These are phyloP conservation scores for Calonectria hawksworthii DNA, from an alignment of 2,329 filamentous ascomycete genomes.

Conservation along the genomic window DNA sequence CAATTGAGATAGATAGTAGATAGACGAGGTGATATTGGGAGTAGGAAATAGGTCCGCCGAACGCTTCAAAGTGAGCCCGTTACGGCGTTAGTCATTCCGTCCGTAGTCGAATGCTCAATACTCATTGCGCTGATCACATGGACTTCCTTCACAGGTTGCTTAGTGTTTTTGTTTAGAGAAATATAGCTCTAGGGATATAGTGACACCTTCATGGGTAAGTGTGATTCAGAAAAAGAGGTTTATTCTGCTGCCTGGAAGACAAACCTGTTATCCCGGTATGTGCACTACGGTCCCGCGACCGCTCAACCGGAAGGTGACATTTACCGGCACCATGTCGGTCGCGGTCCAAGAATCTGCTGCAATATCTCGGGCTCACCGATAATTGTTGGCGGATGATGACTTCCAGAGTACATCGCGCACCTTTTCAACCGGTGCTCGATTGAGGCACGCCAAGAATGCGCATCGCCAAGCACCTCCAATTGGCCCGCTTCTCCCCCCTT, in stretches of 20 bases:
- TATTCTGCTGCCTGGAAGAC: neutral
- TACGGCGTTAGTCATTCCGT: too few relatives aligned
- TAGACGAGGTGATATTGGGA: too few relatives aligned
- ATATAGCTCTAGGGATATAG: too few relatives aligned
- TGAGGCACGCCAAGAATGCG: neutral
- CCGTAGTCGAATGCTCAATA: too few relatives aligned
- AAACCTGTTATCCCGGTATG: neutral
- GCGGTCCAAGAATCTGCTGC: neutral
- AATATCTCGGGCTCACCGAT: neutral
- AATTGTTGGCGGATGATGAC: neutral
- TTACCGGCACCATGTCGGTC: neutral
- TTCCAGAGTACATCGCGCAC: neutral
- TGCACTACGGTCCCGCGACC: neutral
- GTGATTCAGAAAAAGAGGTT: neutral
- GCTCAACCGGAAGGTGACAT: neutral
- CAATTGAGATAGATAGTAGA: too few relatives aligned
- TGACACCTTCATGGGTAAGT: neutral
- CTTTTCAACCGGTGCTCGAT: neutral
- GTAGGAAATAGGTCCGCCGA: too few relatives aligned
- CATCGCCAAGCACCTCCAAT: neutral
- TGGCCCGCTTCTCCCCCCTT: neutral
- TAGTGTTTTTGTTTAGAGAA: too few relatives aligned
- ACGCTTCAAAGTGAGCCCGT: too few relatives aligned
- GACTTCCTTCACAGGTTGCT: too few relatives aligned
- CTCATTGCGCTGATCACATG: too few relatives aligned